phyloP scores from a whole-genome alignment of 805 yeast species.

The Metschnikowia arizonensis region DNA sequence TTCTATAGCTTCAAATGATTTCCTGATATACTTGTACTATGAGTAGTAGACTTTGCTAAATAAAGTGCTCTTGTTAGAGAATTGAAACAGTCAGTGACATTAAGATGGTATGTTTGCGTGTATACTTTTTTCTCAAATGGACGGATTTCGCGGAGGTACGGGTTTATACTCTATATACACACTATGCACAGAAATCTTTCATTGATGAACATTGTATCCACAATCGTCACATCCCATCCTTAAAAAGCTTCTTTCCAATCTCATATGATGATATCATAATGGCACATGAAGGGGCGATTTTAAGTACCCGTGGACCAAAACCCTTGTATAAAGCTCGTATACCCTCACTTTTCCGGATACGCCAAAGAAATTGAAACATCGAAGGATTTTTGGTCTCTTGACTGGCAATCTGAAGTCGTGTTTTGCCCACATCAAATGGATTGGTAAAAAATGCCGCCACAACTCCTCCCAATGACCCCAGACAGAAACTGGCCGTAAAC shows the following conservation, averaged over 20 bases:
- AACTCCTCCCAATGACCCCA: constrained; percentile 82
- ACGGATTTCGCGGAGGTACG: no score
- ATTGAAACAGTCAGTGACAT: no score
- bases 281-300: constrained; percentile 96
- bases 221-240: constrained; percentile 11
- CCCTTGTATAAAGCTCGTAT: constrained; percentile 83
- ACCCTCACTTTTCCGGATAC: constrained; percentile 73
- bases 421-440: constrained; percentile 97
- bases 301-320: constrained; percentile 75
- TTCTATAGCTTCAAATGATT: no score
- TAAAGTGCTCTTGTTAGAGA: no score
- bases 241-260: constrained; percentile 62
- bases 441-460: constrained; percentile 85
- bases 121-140: no score
- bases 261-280: constrained; percentile 97
- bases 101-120: no score
- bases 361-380: constrained; percentile 65
- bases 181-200: no score
- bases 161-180: no score
- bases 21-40: no score
- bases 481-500: constrained; percentile 61
- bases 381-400: constrained; percentile 29
- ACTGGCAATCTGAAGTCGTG: constrained; percentile 71
- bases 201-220: no score
- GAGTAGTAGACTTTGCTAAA: no score